These are phyloP conservation scores for Acidomyces sp. DNA, from an alignment of 495 filamentous ascomycete genomes.

Conservation along the genomic window DNA sequence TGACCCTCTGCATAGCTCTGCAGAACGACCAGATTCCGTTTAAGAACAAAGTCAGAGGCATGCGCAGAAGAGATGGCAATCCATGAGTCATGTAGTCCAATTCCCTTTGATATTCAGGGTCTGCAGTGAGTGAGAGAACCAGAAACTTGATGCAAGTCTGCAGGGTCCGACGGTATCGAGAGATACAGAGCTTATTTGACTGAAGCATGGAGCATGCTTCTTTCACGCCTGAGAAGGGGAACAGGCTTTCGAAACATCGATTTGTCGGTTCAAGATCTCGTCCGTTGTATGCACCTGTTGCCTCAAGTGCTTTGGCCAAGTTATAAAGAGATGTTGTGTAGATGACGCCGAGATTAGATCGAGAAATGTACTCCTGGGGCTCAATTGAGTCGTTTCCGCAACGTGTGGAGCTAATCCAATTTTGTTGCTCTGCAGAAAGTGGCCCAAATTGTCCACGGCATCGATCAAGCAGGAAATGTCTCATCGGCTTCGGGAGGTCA, in stretches of 20 bases:
- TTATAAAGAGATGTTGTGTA: too few species aligned
- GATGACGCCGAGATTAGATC: slow-evolving; percentile 25
- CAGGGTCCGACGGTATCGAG: too few species aligned
- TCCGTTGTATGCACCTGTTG: too few species aligned
- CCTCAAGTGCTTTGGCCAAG: too few species aligned
- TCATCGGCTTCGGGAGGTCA: slow-evolving; percentile 15
- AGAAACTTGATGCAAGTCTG: slow-evolving; percentile 39
- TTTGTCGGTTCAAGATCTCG: too few species aligned
- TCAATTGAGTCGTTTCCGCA: background rate
- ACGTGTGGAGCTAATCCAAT: slow-evolving; percentile 18
- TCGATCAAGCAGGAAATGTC: slow-evolving; percentile 21
- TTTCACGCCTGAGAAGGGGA: too few species aligned
- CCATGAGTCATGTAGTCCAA: slow-evolving; percentile 36
- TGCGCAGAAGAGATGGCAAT: slow-evolving; percentile 28
- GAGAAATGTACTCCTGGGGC: slow-evolving; percentile 13
- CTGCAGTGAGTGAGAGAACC: slow-evolving; percentile 40
- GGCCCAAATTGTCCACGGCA: slow-evolving; percentile 18
- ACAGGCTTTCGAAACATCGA: too few species aligned
- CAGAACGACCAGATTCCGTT: slow-evolving; percentile 40
- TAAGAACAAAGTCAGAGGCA: slow-evolving; percentile 30
- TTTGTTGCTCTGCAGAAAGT: slow-evolving; percentile 17
- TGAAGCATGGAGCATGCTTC: too few species aligned
- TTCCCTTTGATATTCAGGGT: slow-evolving; percentile 48
- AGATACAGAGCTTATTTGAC: too few species aligned
- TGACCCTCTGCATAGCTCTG: slow-evolving; percentile 23